Conservation (phyloP, 1,284 basidiomycete genomes). For the Cyathus pygmaeus region DNA sequence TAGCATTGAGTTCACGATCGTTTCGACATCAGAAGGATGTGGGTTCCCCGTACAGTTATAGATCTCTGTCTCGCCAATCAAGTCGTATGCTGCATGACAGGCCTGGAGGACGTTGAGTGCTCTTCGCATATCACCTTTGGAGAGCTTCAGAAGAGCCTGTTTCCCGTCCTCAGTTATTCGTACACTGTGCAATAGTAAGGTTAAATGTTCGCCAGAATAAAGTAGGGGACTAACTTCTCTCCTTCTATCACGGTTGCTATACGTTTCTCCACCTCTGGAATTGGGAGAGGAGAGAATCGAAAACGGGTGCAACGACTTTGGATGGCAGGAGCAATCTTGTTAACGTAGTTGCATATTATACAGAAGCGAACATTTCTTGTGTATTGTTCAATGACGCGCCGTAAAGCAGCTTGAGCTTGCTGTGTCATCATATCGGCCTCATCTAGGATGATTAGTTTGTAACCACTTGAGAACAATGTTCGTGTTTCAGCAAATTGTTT, state of each 20-base stretch:
- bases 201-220: neutral
- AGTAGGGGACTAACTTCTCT: slow-evolving; percentile 71
- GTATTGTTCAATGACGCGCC: slow-evolving; percentile 98
- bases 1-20: slow-evolving; percentile 95
- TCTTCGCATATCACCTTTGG: slow-evolving; percentile 96
- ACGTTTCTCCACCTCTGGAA: slow-evolving; percentile 86
- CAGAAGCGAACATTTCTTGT: slow-evolving; percentile 99
- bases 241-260: slow-evolving; percentile 84
- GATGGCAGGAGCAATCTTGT: slow-evolving; percentile 98
- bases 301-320: slow-evolving; percentile 99
- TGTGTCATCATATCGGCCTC: slow-evolving; percentile 99
- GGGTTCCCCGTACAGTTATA: slow-evolving; percentile 98
- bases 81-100: slow-evolving; percentile 95
- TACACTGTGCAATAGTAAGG: slow-evolving; percentile 63
- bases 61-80: slow-evolving; percentile 89
- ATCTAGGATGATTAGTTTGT: slow-evolving; percentile 98
- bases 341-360: slow-evolving; percentile 99
- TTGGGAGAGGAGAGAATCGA: slow-evolving; percentile 95
- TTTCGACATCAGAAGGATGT: slow-evolving; percentile 93
- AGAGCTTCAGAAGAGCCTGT: slow-evolving; percentile 90
- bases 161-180: slow-evolving; percentile 89
- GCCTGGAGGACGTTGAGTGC: slow-evolving; percentile 97
- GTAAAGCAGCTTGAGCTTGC: slow-evolving; percentile 94
- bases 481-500: slow-evolving; percentile 98
- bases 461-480: slow-evolving; percentile 90